Evolutionary conservation across 106 monocot species (phyloP).

Genomic region (Apostasia shenzhenica): DNA sequence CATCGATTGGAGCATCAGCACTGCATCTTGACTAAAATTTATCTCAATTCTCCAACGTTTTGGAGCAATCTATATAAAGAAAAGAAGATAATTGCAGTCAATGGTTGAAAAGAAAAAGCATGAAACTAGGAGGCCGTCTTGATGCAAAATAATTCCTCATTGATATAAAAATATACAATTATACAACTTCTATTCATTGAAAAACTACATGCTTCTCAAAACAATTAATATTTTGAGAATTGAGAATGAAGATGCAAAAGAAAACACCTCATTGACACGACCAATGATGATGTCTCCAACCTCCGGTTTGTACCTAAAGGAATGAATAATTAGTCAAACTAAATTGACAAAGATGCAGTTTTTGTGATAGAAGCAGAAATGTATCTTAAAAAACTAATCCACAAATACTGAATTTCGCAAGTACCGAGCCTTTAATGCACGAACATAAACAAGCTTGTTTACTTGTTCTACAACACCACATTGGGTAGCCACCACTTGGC

Average conservation of each 20-base stretch:
- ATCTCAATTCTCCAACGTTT: conserved; percentile 96
- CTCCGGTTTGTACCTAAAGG: conserved; percentile 96
- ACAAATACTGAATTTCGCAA: neutral
- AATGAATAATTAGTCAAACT: neutral
- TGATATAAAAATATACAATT: too few species aligned
- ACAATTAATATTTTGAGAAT: neutral
- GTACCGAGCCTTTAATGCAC: conserved; percentile 61
- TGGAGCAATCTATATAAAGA: conserved; percentile 61
- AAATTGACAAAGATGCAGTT: neutral
- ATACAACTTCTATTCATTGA: too few species aligned
- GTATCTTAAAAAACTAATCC: too few species aligned
- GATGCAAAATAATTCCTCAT: too few species aligned
- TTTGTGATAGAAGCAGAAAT: too few species aligned
- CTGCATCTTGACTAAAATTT: conserved; percentile 92
- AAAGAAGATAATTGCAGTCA: neutral
- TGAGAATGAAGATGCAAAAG: neutral
- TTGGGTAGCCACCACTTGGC: conserved; percentile 71
- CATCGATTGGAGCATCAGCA: conserved; percentile 99
- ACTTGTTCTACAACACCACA: conserved; percentile 95
- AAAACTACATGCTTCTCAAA: too few species aligned
- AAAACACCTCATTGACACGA: conserved; percentile 78
- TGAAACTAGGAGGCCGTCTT: neutral
- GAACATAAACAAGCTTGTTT: conserved; percentile 92
- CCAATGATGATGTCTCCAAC: conserved; percentile 96
- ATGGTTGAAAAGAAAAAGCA: neutral